Base-by-base conservation (phyloP, 1,284 basidiomycete species). In the Malassezia obtusa region DNA sequence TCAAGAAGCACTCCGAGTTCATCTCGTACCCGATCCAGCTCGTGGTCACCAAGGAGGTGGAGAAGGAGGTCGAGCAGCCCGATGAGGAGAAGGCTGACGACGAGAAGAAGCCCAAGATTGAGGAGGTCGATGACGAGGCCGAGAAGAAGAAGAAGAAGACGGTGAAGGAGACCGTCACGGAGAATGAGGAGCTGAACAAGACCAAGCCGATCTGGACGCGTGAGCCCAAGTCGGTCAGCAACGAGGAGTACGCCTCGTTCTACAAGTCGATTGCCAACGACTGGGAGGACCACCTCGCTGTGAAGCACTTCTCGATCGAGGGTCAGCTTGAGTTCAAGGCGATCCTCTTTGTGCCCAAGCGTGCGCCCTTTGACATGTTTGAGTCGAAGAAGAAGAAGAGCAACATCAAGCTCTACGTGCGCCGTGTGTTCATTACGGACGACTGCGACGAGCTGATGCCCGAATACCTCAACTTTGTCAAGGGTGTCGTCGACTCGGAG, bases 331-430 rank as follows among this genome's bases (percentile, higher is more conserved):
- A 73, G 79, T 98, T 99, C 84, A 96, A 96, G 84, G 91, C 92
- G 30, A 91, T 99, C 76, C 85, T 98, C 71, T 99, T 66, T 44
- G 39, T 72, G 59, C 92, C 92, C 68, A 96, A 95, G 79, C 86
- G 90, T 40, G 59, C 43, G 37, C 51, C 92, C 52, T 98, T 98
- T 77, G 94, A 99, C 75, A 85, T 98, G 77, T 99, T 99, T 79
- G 94, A 98, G 82, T 88, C 87, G 67, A 98, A 99, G 87, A 98
- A 98, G 87, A 98, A 98, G 84, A 88, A 92, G 75, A 96, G 96
- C 84, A 98, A 96, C 86, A 96, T 99, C 83, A 98, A 98, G 81
- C 89, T 99, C 77, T 98, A 98, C 77, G 94, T 99, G 69, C 90
- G 94, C 80, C 89, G 94, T 58, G 92, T 98, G 71, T 98, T 99